Evolutionary conservation across 352 stramenopile genomes (phyloP).

Genomic region (Pythium myriotylum): DNA sequence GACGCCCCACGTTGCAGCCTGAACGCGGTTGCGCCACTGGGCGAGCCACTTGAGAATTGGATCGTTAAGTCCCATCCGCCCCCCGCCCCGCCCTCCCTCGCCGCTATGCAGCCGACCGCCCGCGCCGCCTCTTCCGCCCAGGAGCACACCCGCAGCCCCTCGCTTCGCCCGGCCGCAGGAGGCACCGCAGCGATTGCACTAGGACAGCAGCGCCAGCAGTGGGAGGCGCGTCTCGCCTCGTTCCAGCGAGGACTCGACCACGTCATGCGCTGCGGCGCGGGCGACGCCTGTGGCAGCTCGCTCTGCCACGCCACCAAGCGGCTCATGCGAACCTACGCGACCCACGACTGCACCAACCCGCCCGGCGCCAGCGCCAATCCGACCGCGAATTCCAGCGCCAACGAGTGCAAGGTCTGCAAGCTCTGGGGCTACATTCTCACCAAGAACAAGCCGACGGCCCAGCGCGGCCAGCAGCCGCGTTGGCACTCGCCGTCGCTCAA

Average conservation of each 20-base stretch:
- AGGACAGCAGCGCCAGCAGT: slow-evolving; percentile 46
- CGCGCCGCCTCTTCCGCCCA: slow-evolving; percentile 9
- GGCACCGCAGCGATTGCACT: slow-evolving; percentile 2
- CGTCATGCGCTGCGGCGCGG: slow-evolving; percentile 51
- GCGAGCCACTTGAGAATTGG: slow-evolving; percentile 21
- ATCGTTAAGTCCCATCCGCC: slow-evolving; percentile 19
- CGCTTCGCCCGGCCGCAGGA: slow-evolving; percentile 9
- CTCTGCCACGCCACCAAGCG: slow-evolving; percentile 73
- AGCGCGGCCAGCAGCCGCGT: slow-evolving; percentile 6
- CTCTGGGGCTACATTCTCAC: slow-evolving; percentile 67
- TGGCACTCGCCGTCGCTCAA: slow-evolving; percentile 16
- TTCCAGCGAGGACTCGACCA: slow-evolving; percentile 72
- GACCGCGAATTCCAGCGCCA: not conserved
- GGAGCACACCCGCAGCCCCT: not conserved
- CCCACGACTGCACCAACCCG: slow-evolving; percentile 50
- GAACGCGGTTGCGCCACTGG: no score
- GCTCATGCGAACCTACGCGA: slow-evolving; percentile 67
- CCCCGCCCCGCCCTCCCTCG: slow-evolving; percentile 5
- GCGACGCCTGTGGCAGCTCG: slow-evolving; percentile 62
- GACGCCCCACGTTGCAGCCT: not conserved
- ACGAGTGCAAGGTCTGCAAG: slow-evolving; percentile 76
- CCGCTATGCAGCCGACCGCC: slow-evolving; percentile 25
- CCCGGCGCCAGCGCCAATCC: slow-evolving; percentile 3
- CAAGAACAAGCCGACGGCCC: slow-evolving; percentile 27
- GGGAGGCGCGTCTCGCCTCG: slow-evolving; percentile 59